Base-by-base conservation (phyloP, 148 eudicot species). In the Rhododendron griersonianum region DNA sequence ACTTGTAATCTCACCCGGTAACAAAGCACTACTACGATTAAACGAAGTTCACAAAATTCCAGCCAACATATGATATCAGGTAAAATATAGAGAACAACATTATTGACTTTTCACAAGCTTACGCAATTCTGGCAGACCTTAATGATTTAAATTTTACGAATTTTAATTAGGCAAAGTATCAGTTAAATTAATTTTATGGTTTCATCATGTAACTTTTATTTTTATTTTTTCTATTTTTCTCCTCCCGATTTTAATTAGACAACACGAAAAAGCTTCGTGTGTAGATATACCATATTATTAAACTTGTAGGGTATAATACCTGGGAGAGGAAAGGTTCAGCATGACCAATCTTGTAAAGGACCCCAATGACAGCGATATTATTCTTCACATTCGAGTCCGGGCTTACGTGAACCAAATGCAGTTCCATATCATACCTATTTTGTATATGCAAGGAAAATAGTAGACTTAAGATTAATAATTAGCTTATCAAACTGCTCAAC, bases 391-490 rank as follows among this genome's bases (percentile, higher is more conserved):
- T 87, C 28, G 55, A 48, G 80, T 93, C 91, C 1, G 13, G 23
- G 84, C 87, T 89, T 47, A 45, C 73, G 77, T 95, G 98, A 47
- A 95, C 98, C 91, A 93, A 78, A 73, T 95, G 98, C 80, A 91
- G 5, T 71, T 95, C 98, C 93, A 93, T 51, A 55, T 83, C 93
- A 79, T 82, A 93, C 89, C 95, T 95, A 65, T 3, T 44, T 76
- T 37, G 18, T 19, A 18, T 21, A 7, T 71, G 19, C 3, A 18
- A 75, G 11, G 47, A 75, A 75, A 75, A 37, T 75, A 15, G 6
- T 71, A 28, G 2, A 28, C 7, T 11, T 71, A 37, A 11, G 11
- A n/a, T n/a, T n/a, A n/a, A n/a, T 11, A 25, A 5, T 25, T 67
- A n/a, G 14, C 33, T n/a, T 11, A 67, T 11, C 28, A 67, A 67